Evolutionary conservation across 768 basidiomycete genomes (phyloP), one percentile per base, ranked within the genome.

Genomic region (Tricholoma bakamatsutake): DNA sequence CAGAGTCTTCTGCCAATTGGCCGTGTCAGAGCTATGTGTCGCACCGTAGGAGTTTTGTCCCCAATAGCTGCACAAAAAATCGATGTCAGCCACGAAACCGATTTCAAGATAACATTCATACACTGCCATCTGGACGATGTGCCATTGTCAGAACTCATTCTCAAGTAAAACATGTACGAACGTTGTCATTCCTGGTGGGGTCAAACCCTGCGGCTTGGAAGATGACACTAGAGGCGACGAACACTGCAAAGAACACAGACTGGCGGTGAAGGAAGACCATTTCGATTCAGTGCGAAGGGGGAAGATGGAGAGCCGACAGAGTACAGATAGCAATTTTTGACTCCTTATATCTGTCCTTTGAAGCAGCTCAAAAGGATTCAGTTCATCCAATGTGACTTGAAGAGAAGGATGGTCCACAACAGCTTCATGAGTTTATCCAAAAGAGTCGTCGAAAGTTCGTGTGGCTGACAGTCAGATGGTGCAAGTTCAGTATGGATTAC

Each of bases 31-130:
- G 27, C 43, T 13, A 59, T 79, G 71, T 1, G 77, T 75, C 3
- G 80, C 80, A 31, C 83, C 83, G 54, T 79, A 80, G 9, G 80
- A 82, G 63, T 85, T 81, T 62, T 84, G 83, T 15, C 83, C 81
- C 70, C 73, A 82, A 61, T 82, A 81, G 4, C 76, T 77, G 7
- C 6, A 42, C 15, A 50, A 34, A 18, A 12, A 15, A 49, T 39
- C 4, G 11, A 37, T 6, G 17, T 42, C 5, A 42, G 18, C 6
- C 6, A 9, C 40, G 8, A 3, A 42, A 2, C 17, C 17, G 5
- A 9, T 9, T 28, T 10, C 28, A 7, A n/a, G n/a, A 31, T 13
- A 5, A 50, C 13, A 21, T 35, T 40, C 64, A 39, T 64, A 71
- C 59, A 70, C 69, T 24, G 62, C 71, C 53, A 71, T 48, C 71